Conservation (phyloP, 345 rosid genomes). For the Eucalyptus polybractea region DNA sequence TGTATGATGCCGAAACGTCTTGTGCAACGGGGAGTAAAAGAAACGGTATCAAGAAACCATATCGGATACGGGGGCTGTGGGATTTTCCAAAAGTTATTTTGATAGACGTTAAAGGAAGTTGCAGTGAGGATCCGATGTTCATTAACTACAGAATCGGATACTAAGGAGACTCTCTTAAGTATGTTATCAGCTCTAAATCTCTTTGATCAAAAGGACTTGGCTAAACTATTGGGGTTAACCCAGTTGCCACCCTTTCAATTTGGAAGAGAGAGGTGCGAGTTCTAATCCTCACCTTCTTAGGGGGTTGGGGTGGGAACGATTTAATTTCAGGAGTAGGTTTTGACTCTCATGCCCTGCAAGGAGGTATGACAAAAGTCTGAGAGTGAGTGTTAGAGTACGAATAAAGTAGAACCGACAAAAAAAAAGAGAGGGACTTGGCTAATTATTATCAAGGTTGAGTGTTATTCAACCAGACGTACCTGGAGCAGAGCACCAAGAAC, state of each 20-base stretch:
- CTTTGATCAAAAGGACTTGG: not conserved
- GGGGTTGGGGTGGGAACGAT: rapidly evolving
- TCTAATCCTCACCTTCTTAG: too few species aligned
- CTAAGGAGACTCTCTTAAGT: not conserved
- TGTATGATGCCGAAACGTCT: not conserved
- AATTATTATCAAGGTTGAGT: not conserved
- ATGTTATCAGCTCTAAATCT: not conserved
- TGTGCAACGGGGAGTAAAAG: not conserved
- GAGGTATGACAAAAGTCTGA: rapidly evolving
- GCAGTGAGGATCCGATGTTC: not conserved
- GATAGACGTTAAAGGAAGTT: not conserved
- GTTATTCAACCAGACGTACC: not conserved
- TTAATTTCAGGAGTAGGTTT: too few species aligned
- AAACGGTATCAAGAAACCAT: not conserved
- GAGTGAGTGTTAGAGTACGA: rapidly evolving
- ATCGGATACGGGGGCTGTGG: not conserved
- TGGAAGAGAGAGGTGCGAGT: rapidly evolving
- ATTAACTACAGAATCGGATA: not conserved
- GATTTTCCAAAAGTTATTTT: not conserved
- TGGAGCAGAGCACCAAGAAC: not conserved
- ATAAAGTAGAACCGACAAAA: rapidly evolving
- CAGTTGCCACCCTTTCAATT: too few species aligned
- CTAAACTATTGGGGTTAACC: too few species aligned
- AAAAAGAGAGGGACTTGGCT: not conserved
- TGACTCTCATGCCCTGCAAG: rapidly evolving